Base-by-base conservation (phyloP, 805 yeast genomes). In the Metschnikowia peoriensis region DNA sequence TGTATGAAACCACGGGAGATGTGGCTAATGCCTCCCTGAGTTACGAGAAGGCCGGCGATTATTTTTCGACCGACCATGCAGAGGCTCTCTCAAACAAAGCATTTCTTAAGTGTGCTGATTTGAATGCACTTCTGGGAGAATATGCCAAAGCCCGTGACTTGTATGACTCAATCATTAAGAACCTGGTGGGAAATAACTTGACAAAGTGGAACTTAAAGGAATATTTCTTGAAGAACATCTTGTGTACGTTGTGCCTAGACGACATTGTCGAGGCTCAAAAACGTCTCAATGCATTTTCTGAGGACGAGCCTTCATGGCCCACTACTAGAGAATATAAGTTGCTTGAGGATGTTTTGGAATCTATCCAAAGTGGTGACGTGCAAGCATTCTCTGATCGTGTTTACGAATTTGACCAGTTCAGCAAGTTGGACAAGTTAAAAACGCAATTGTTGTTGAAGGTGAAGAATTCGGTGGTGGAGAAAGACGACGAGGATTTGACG, bases 201-300 rank as follows among this genome's bases (percentile, higher is more conserved):
- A 82, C 93, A 40, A 87, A 84, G 71, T 94, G 97, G 97, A 85
- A 90, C 47, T 77, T 94, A 65, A 94, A 94, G 69, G 99, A 94
- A 52, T 90, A 93, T 68, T 91, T 88, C 63, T 76, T 89, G 65
- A 91, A 91, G 74, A 84, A 88, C 49, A 84, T 89, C 28, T 76
- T 94, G 51, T 89, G 97, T 66, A 82, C 86, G 48, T 75, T 94
- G 58, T 96, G 97, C 35, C 82, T 83, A 52, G 90, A 83, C 58
- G 99, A 94, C 69, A 76, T 82, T 38, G 92, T 96, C 37, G 96
- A 96, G 46, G 97, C 96, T 0, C 79, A 81, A 49, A 86, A 88
- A 62, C 80, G 89, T 38, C 68, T 88, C 48, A 83, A 81, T 32
- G 80, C 81, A 54, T 88, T 84, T 53, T 65, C 75, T 11, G 81